phyloP scores from a whole-genome alignment of 805 yeast genomes.

The Ogataea polymorpha region DNA sequence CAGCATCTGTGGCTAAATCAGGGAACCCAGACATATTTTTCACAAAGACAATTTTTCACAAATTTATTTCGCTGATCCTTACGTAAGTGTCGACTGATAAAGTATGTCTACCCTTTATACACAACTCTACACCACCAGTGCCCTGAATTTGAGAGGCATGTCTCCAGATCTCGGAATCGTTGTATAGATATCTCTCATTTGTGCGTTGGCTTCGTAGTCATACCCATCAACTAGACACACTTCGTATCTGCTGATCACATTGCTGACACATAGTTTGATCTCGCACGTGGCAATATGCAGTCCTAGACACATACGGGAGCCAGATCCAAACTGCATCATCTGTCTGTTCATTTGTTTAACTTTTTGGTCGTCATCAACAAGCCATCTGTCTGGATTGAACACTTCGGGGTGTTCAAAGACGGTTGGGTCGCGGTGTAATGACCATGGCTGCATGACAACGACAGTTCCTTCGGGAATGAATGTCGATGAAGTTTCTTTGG shows the following conservation, averaged over 20 bases:
- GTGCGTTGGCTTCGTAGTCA: conserved; percentile 24
- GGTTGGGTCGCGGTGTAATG: conserved; percentile 50
- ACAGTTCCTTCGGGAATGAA: conserved; percentile 50
- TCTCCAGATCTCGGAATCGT: conserved; percentile 27
- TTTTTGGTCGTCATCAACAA: conserved; percentile 37
- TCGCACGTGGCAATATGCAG: conserved; percentile 65
- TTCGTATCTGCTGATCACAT: conserved; percentile 47
- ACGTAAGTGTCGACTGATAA: background rate
- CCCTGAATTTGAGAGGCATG: conserved; percentile 22
- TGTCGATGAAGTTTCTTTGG: conserved; percentile 23
- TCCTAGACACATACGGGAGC: conserved; percentile 73
- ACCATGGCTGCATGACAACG: conserved; percentile 64
- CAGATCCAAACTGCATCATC: conserved; percentile 71
- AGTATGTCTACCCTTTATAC: background rate
- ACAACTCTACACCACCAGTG: background rate
- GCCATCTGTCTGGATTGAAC: conserved; percentile 59
- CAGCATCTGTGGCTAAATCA: conserved; percentile 83
- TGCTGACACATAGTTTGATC: conserved; percentile 55
- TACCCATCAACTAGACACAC: conserved; percentile 24
- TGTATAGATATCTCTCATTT: conserved; percentile 33
- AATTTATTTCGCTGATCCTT: background rate
- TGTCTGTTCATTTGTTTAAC: conserved; percentile 45
- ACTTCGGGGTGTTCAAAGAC: conserved; percentile 51
- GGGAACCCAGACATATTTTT: conserved; percentile 41
- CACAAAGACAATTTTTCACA: background rate